These are phyloP conservation scores for Darksidea phi DNA, from an alignment of 495 filamentous ascomycete genomes.

Conservation along the genomic window DNA sequence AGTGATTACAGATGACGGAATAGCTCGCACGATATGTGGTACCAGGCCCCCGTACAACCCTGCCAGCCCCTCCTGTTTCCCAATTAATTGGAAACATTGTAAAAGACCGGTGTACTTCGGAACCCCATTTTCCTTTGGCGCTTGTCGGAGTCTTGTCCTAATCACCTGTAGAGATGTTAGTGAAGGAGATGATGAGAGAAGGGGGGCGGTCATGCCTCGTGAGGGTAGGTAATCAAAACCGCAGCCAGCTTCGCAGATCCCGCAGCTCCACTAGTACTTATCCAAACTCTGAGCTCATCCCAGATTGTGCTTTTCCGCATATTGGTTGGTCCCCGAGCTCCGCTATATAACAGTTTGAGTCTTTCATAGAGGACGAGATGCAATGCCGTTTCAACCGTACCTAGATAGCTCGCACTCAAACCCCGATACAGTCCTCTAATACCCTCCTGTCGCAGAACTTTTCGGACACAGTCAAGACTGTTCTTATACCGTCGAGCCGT, in stretches of 20 bases:
- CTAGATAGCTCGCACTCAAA: conserved; percentile 6
- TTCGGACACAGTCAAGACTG: background rate
- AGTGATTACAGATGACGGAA: too few species aligned
- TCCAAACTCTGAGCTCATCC: conserved; percentile 1
- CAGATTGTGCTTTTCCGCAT: background rate
- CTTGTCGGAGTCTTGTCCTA: too few species aligned
- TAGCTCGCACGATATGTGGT: too few species aligned
- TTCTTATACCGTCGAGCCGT: background rate
- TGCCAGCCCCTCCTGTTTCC: too few species aligned
- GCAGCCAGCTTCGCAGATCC: background rate
- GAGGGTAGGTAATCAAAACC: conserved; percentile 3
- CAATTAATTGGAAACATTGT: too few species aligned
- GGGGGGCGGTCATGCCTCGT: background rate
- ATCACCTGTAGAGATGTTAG: too few species aligned
- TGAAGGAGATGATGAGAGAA: background rate
- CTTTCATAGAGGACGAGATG: conserved; percentile 5
- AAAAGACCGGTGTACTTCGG: too few species aligned
- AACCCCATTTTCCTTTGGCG: too few species aligned
- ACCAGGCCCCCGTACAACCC: too few species aligned
- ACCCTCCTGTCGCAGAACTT: background rate
- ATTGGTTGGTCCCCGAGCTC: background rate
- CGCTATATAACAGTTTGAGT: background rate
- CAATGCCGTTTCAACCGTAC: background rate
- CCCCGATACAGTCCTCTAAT: conserved; percentile 5
- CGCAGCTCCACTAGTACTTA: conserved; percentile 3